These are phyloP conservation scores for Nannizzia gypsea DNA, from an alignment of 2,329 filamentous ascomycete species.

Conservation along the genomic window DNA sequence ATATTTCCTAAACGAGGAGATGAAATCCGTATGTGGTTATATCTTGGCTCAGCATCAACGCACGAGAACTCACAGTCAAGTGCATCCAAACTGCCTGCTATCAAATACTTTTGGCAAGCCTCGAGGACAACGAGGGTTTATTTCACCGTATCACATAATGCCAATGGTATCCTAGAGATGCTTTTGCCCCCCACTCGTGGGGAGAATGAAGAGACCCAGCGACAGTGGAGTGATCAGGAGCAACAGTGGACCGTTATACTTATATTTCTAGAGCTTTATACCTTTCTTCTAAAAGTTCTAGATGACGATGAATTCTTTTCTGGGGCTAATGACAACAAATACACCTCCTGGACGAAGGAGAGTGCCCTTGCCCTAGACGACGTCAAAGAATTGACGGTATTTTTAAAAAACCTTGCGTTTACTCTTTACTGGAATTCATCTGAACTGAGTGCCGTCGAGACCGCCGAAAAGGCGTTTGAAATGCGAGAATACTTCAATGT, in stretches of 20 bases:
- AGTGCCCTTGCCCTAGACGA: conserved; percentile 61
- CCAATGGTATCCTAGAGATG: conserved; percentile 47
- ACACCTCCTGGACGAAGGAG: conserved; percentile 45
- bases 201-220: conserved; percentile 12
- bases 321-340: conserved; percentile 29
- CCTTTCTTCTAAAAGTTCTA: conserved; percentile 80
- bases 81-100: conserved; percentile 45
- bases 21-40: conserved; percentile 90
- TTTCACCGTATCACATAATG: conserved; percentile 43
- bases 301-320: conserved; percentile 94
- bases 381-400: conserved; percentile 61
- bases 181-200: conserved; percentile 33
- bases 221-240: conserved; percentile 31
- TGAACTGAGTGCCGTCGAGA: conserved; percentile 44
- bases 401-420: conserved; percentile 85
- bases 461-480: conserved; percentile 28
- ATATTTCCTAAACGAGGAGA: conserved; percentile 74
- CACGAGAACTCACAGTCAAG: conserved; percentile 23
- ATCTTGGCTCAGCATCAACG: conserved; percentile 54
- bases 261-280: conserved; percentile 87
- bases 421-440: conserved; percentile 73
- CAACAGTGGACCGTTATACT: conserved; percentile 82
- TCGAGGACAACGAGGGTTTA: conserved; percentile 48
- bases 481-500: conserved; percentile 38
- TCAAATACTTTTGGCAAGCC: conserved; percentile 76